These are phyloP conservation scores for Cutaneotrichosporon sp. DNA, from an alignment of 1,284 basidiomycete genomes.

Conservation along the genomic window DNA sequence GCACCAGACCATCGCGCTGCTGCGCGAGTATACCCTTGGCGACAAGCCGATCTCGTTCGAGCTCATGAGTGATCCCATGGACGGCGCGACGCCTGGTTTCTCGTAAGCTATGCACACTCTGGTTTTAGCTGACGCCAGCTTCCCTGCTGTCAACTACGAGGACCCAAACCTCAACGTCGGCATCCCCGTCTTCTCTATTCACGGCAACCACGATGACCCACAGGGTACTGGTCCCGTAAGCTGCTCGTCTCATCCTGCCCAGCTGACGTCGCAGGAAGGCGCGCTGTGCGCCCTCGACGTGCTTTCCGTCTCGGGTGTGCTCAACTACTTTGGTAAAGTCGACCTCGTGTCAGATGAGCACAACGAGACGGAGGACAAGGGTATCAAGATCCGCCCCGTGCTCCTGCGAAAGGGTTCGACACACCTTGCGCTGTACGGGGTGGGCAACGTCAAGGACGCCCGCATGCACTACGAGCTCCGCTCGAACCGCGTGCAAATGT, in stretches of 20 bases:
- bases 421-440: slow-evolving; percentile 81
- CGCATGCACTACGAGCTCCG: slow-evolving; percentile 93
- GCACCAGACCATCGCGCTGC: slow-evolving; percentile 78
- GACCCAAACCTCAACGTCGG: slow-evolving; percentile 91
- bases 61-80: slow-evolving; percentile 83
- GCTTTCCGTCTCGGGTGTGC: slow-evolving; percentile 83
- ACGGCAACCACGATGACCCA: slow-evolving; percentile 98
- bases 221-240: slow-evolving; percentile 86
- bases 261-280: slow-evolving; percentile 62
- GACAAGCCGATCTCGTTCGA: slow-evolving; percentile 82
- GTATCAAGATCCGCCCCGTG: slow-evolving; percentile 83
- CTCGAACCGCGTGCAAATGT: slow-evolving; percentile 92
- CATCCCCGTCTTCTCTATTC: slow-evolving; percentile 96
- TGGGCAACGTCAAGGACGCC: slow-evolving; percentile 94
- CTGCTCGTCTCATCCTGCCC: slow-evolving; percentile 32
- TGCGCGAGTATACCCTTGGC: slow-evolving; percentile 86
- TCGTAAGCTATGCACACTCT: slow-evolving; percentile 55
- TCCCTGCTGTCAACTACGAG: slow-evolving; percentile 95
- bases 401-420: slow-evolving; percentile 85
- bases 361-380: slow-evolving; percentile 45
- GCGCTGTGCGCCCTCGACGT: slow-evolving; percentile 93
- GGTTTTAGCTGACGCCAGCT: slow-evolving; percentile 53
- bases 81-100: slow-evolving; percentile 76
- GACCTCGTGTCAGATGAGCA: slow-evolving; percentile 57
- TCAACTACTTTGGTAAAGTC: slow-evolving; percentile 95